These are phyloP conservation scores for Suillus decipiens DNA, from an alignment of 768 basidiomycete genomes.

Conservation along the genomic window DNA sequence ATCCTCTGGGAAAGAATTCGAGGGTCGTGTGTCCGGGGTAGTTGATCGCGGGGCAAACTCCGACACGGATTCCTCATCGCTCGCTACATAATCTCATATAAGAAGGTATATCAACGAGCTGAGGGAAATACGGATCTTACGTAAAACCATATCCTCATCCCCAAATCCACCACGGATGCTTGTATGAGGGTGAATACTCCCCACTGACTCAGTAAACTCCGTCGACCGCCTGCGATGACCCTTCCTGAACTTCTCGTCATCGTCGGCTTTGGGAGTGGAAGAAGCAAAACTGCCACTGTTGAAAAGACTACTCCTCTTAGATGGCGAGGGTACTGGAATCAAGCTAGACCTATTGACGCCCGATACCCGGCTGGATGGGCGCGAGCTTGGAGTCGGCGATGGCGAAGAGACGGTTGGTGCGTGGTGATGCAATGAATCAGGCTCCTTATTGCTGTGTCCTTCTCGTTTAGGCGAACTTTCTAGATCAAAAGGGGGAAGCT, in stretches of 20 bases:
- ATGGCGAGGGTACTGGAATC: constrained; percentile 47
- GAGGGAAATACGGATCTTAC: constrained; percentile 17
- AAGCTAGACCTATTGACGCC: constrained; percentile 34
- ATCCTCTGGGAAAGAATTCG: constrained; percentile 18
- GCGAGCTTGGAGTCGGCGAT: constrained; percentile 28
- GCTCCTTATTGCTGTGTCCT: constrained; percentile 1
- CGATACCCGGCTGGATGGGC: constrained; percentile 28
- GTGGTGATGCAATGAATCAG: constrained; percentile 8
- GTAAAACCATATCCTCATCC: constrained; percentile 22
- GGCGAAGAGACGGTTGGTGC: constrained; percentile 15
- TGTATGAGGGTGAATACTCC: constrained; percentile 25
- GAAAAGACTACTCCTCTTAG: constrained; percentile 27
- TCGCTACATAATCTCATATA: constrained; percentile 28
- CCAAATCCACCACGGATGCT: constrained; percentile 15
- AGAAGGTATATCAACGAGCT: constrained; percentile 3
- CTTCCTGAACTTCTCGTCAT: constrained; percentile 25
- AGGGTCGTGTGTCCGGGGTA: constrained; percentile 27
- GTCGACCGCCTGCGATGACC: constrained; percentile 29
- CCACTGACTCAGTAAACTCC: constrained; percentile 29
- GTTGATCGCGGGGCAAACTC: constrained; percentile 27
- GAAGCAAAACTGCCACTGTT: constrained; percentile 15
- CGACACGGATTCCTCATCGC: constrained; percentile 38
- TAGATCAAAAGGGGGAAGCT: constrained; percentile 43
- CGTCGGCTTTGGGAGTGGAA: constrained; percentile 9
- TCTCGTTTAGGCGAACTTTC: constrained; percentile 26